Base-by-base conservation (phyloP, 2,329 filamentous ascomycete species). In the Fusarium pilosicola region DNA sequence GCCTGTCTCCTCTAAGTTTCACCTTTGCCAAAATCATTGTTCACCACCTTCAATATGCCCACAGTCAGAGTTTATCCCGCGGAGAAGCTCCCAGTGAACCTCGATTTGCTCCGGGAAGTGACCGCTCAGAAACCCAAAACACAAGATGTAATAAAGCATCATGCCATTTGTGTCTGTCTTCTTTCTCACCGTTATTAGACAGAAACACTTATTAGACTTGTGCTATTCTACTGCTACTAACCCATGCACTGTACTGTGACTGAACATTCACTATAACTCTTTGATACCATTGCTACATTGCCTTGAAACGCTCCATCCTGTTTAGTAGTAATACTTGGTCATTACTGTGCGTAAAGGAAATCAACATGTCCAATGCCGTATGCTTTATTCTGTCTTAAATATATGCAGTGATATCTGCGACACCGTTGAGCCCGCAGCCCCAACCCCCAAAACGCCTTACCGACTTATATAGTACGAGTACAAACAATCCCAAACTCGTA, bases 361-460 rank as follows among this genome's bases (percentile, higher is more conserved):
- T 41, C 26, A 68, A 49, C 56, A 39, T 66, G 26, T 69, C 60
- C 63, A 69, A 51, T 60, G 51, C 38, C 61, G 61, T 42, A 44
- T 64, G 30, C 71, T 73, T 44, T 71, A 68, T 73, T 74, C 26
- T 68, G 45, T 59, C 36, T 41, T 26, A 49, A n/a, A 57, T 65
- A 74, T 62, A 74, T 65, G 39, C 58, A 32, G 55, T 68, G 45
- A 73, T 69, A 76, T 66, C 66, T 73, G 51, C 60, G 70, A 63
- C 67, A 72, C 74, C 59, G 57, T 77, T 65, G 55, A 65, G 38
- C 68, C 65, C 65, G 32, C 56, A 42, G 48, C 46, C 45, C 54
- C 57, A 52, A 67, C 61, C 65, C 58, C 76, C 68, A 62, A 52
- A 78, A 78, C 76, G 74, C 76, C 76, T 77, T 77, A 70, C 74